These are phyloP conservation scores for Neurospora sp. DNA, from an alignment of 2,329 filamentous ascomycete species.

Conservation along the genomic window DNA sequence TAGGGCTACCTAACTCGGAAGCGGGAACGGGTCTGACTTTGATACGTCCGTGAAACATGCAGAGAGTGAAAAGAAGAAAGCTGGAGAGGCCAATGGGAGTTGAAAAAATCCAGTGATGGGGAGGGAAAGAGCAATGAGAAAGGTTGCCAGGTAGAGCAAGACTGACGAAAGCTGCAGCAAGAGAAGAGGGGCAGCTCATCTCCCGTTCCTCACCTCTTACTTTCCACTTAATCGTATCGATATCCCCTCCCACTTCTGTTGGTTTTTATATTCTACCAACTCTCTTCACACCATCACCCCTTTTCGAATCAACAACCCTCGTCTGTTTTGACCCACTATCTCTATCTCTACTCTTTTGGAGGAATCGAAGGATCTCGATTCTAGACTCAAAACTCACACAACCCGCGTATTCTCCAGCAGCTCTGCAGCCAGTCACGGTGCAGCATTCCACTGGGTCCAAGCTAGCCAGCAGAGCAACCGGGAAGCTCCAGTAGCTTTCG, in stretches of 20 bases:
- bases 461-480: not conserved
- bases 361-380: not conserved
- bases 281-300: not conserved
- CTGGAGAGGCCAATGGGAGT: not conserved
- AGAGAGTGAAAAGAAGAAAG: not conserved
- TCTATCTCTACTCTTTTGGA: not conserved
- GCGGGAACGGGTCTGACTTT: not conserved
- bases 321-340: not conserved
- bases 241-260: not conserved
- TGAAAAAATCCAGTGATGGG: not conserved
- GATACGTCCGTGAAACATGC: not conserved
- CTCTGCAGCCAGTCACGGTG: not conserved
- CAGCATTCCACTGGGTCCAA: not conserved
- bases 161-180: too few relatives aligned
- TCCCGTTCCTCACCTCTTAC: not conserved
- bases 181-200: too few relatives aligned
- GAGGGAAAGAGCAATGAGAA: not conserved
- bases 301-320: not conserved
- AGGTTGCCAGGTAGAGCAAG: too few relatives aligned
- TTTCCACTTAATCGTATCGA: not conserved
- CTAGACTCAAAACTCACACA: not conserved
- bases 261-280: not conserved
- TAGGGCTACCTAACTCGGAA: not conserved
- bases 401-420: not conserved
- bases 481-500: not conserved